Evolutionary conservation across 75 land plant genomes (phyloP).

Genomic region (Pinus taeda): DNA sequence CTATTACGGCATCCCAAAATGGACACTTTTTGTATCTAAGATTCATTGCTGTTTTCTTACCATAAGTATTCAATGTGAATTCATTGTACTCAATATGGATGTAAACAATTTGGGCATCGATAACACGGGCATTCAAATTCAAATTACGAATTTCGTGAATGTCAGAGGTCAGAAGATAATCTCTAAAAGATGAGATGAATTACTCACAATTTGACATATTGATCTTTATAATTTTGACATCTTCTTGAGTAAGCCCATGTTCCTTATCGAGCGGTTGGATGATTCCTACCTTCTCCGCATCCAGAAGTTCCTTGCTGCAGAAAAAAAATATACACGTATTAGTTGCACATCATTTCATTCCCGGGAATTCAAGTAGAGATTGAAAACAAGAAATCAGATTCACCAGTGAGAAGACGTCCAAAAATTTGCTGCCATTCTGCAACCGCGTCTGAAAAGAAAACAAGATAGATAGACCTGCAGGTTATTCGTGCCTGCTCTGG

Average conservation of each 20-base stretch:
- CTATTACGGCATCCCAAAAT: too few species aligned
- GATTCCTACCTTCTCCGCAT: constrained; percentile 62
- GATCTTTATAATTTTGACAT: constrained; percentile 74
- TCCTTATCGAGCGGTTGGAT: constrained; percentile 55
- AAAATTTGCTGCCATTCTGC: constrained; percentile 73
- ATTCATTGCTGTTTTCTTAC: neutral
- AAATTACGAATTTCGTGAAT: neutral
- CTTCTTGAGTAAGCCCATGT: constrained; percentile 65
- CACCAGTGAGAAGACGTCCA: constrained; percentile 75
- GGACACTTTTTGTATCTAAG: neutral
- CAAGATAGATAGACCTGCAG: too few species aligned
- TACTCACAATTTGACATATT: constrained; percentile 55
- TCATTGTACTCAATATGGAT: neutral
- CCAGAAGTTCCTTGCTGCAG: constrained; percentile 72
- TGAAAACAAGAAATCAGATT: neutral
- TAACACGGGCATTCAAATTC: neutral
- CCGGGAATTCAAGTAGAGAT: neutral
- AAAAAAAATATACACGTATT: neutral
- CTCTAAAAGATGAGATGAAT: neutral
- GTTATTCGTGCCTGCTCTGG: too few species aligned
- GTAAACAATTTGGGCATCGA: neutral
- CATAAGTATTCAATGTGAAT: neutral
- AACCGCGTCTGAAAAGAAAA: neutral
- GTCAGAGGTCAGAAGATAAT: neutral
- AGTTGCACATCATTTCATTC: neutral